A percentile compares a stretch with the other conserved stretches of the same genome.
phyloP scores from a whole-genome alignment of 768 basidiomycete species.

The Ramaria rubella region DNA sequence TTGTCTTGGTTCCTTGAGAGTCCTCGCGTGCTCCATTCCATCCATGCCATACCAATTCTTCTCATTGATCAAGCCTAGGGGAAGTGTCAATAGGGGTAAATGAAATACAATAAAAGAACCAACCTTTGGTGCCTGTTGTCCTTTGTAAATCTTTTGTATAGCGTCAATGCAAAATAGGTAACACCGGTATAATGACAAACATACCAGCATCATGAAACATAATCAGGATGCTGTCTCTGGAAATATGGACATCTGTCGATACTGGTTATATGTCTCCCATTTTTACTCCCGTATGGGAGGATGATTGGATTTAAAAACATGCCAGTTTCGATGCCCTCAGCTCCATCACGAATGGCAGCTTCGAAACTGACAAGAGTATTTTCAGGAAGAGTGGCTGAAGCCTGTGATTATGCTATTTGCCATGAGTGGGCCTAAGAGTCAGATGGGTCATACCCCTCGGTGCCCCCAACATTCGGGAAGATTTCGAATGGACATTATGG shows the following conservation, averaged over 20 bases:
- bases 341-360: slow-evolving; percentile 90
- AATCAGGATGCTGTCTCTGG: slow-evolving; percentile 76
- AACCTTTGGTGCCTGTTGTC: slow-evolving; percentile 76
- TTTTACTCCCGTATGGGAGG: background rate
- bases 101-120: background rate
- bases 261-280: slow-evolving; percentile 35
- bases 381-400: slow-evolving; percentile 81
- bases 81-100: background rate
- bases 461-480: slow-evolving; percentile 76
- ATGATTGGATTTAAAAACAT: slow-evolving; percentile 34
- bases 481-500: slow-evolving; percentile 6
- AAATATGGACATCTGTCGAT: slow-evolving; percentile 88
- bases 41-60: slow-evolving; percentile 62
- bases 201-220: slow-evolving; percentile 94
- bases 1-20: slow-evolving; percentile 74
- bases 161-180: background rate
- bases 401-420: slow-evolving; percentile 38
- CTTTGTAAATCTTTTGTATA: slow-evolving; percentile 59
- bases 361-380: slow-evolving; percentile 95
- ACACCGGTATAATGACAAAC: slow-evolving; percentile 13
- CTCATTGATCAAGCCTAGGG: slow-evolving; percentile 54
- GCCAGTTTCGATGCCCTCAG: slow-evolving; percentile 98
- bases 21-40: slow-evolving; percentile 76
- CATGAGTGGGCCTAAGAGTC: slow-evolving; percentile 7
- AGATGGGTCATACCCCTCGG: slow-evolving; percentile 45